Conservation (phyloP, 1,284 basidiomycete genomes). For the Crepidotus sp. region DNA sequence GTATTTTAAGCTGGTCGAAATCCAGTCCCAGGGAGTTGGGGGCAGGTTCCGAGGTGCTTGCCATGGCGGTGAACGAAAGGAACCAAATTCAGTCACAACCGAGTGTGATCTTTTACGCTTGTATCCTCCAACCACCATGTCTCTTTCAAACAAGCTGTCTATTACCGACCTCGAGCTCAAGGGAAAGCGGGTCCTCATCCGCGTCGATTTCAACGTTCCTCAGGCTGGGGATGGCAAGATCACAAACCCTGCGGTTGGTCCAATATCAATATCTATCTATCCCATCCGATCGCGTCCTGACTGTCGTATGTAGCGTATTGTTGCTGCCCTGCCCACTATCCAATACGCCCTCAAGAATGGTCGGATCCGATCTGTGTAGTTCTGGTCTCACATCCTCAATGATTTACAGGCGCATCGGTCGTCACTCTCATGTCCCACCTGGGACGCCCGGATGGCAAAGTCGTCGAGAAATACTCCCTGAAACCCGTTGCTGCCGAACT, state of each 20-base stretch:
- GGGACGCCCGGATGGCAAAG: slow-evolving; percentile 93
- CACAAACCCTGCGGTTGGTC: slow-evolving; percentile 89
- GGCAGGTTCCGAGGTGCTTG: slow-evolving; percentile 22
- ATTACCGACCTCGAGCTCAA: slow-evolving; percentile 90
- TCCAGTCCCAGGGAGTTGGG: slow-evolving; percentile 61
- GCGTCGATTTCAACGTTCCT: slow-evolving; percentile 99
- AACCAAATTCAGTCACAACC: slow-evolving; percentile 16
- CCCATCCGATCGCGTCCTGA: slow-evolving; percentile 10
- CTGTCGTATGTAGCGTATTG: slow-evolving; percentile 65
- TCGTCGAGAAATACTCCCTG: slow-evolving; percentile 85
- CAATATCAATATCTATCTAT: slow-evolving; percentile 14
- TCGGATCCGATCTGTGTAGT: slow-evolving; percentile 26
- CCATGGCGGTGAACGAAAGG: slow-evolving; percentile 18
- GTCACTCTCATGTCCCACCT: slow-evolving; percentile 98
- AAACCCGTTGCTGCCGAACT: slow-evolving; percentile 78
- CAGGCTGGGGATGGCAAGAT: slow-evolving; percentile 75
- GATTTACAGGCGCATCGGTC: slow-evolving; percentile 61
- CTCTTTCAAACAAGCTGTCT: slow-evolving; percentile 88
- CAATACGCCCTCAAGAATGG: slow-evolving; percentile 89
- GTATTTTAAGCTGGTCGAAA: slow-evolving; percentile 39
- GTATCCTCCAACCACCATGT: slow-evolving; percentile 56
- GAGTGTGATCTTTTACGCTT: slow-evolving; percentile 12
- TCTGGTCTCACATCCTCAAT: slow-evolving; percentile 2
- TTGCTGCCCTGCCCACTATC: slow-evolving; percentile 93
- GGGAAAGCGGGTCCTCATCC: slow-evolving; percentile 88